Percentiles rank a stretch among this genome's conserved stretches.
These are phyloP conservation scores for Pichia sp. DNA, from an alignment of 1,139 yeast genomes.

Conservation along the genomic window DNA sequence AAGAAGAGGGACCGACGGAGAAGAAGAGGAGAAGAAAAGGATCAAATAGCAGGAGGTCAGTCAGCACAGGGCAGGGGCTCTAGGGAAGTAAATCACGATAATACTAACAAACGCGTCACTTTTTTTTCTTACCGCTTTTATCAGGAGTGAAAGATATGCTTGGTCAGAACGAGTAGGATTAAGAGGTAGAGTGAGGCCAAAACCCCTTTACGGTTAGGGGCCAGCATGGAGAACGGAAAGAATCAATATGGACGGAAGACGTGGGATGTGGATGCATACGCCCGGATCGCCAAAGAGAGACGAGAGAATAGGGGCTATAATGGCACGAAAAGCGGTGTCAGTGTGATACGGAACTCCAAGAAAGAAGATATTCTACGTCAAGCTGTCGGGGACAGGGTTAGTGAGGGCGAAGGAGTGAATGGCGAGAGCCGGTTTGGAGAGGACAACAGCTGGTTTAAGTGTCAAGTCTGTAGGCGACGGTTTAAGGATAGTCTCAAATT, in stretches of 20 bases:
- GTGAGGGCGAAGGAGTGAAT: constrained; percentile 22
- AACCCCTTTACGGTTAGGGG: too few relatives aligned
- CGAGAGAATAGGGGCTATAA: constrained; percentile 17
- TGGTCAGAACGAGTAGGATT: too few relatives aligned
- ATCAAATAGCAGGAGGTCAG: not conserved
- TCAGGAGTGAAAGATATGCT: not conserved
- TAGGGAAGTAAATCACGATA: not conserved
- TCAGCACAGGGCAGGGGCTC: too few relatives aligned
- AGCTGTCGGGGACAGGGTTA: too few relatives aligned
- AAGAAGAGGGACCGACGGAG: not conserved
- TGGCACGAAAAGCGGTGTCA: constrained; percentile 7
- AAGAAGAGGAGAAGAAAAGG: not conserved
- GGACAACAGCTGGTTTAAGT: constrained; percentile 69
- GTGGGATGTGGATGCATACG: constrained; percentile 71
- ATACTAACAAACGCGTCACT: not conserved
- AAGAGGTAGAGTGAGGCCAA: too few relatives aligned
- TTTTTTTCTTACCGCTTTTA: not conserved
- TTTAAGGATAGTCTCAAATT: constrained; percentile 76
- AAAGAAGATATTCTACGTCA: not conserved
- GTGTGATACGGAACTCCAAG: not conserved
- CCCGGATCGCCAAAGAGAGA: constrained; percentile 38
- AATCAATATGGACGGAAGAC: constrained; percentile 49
- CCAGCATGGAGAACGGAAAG: not conserved
- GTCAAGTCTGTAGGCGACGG: constrained; percentile 73
- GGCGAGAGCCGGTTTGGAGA: constrained; percentile 22